A percentile compares a stretch with the other conserved stretches of the same genome.
Conservation (phyloP, 345 rosid species). For the Eutrema heterophyllum region DNA sequence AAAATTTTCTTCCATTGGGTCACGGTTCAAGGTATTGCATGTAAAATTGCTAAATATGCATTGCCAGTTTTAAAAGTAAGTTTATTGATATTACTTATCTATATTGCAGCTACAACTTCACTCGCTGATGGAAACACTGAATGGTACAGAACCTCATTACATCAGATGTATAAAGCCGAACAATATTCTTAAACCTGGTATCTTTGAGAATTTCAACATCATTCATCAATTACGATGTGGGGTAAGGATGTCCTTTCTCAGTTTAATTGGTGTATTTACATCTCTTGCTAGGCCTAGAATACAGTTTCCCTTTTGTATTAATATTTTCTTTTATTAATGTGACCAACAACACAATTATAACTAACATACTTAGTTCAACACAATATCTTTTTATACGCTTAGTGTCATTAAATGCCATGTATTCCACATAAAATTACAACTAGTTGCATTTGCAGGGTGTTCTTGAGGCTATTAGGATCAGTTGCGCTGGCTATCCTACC, state of each 20-base stretch:
- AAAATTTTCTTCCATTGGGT: conserved; percentile 91
- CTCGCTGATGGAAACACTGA: conserved; percentile 93
- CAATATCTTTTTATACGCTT: neutral
- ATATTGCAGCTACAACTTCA: conserved; percentile 93
- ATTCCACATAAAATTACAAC: neutral
- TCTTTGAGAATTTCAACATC: conserved; percentile 84
- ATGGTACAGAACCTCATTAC: conserved; percentile 89
- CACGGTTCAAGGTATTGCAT: conserved; percentile 75
- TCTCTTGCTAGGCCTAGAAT: conserved; percentile 1
- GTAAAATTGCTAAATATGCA: conserved; percentile 9
- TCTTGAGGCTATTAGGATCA: conserved; percentile 97
- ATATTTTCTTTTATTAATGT: neutral
- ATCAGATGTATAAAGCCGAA: conserved; percentile 99
- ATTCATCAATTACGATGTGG: conserved; percentile 98
- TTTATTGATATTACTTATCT: conserved; percentile 13
- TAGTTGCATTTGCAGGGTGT: conserved; percentile 44
- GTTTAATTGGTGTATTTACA: neutral
- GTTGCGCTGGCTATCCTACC: conserved; percentile 99
- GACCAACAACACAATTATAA: neutral
- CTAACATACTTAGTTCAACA: conserved; percentile 11
- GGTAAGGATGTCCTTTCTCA: conserved; percentile 52
- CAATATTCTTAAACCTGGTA: conserved; percentile 75
- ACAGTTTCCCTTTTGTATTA: neutral
- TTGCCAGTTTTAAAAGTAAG: neutral
- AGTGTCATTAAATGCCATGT: conserved; percentile 12